A percentile compares a stretch with the other conserved stretches of the same genome.
These are phyloP conservation scores for Aschersonia sp. DNA, from an alignment of 2,329 filamentous ascomycete species.

Conservation along the genomic window DNA sequence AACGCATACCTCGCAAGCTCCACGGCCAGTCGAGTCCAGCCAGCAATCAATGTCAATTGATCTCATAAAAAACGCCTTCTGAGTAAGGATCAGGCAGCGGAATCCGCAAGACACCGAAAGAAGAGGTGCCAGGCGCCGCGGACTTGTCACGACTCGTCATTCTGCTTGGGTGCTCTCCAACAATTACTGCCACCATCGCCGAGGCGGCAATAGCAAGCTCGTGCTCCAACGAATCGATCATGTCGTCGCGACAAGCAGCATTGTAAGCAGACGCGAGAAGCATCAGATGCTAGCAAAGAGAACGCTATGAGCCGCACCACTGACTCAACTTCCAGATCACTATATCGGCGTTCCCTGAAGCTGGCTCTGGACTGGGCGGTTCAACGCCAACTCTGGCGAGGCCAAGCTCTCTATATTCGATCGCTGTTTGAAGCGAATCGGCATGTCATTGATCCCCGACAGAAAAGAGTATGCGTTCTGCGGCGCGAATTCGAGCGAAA, in stretches of 20 bases:
- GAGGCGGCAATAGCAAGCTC: too few species aligned
- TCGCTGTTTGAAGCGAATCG: conserved; percentile 91
- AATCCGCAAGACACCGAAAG: too few species aligned
- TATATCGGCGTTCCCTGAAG: conserved; percentile 89
- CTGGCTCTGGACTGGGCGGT: conserved; percentile 91
- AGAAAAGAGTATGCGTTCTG: conserved; percentile 54
- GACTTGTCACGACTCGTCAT: too few species aligned
- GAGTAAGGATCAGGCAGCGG: too few species aligned
- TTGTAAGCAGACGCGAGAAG: conserved; percentile 24
- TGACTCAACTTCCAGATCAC: conserved; percentile 33
- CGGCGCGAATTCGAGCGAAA: neutral
- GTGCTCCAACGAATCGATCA: neutral
- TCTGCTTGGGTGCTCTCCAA: too few species aligned
- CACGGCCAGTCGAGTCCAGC: too few species aligned
- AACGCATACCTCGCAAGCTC: too few species aligned
- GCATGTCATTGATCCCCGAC: conserved; percentile 67
- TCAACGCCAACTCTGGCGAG: conserved; percentile 83
- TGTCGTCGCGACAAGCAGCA: conserved; percentile 29
- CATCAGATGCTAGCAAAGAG: neutral
- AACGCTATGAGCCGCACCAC: too few species aligned
- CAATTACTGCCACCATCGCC: too few species aligned
- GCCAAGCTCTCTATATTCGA: conserved; percentile 90
- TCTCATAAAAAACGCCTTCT: too few species aligned
- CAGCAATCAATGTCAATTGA: too few species aligned
- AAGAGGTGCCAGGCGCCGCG: too few species aligned